A percentile compares a stretch with the other conserved stretches of the same genome.
Evolutionary conservation across 2,329 filamentous ascomycete species (phyloP).

Genomic region (Salinomyces thailandicus): DNA sequence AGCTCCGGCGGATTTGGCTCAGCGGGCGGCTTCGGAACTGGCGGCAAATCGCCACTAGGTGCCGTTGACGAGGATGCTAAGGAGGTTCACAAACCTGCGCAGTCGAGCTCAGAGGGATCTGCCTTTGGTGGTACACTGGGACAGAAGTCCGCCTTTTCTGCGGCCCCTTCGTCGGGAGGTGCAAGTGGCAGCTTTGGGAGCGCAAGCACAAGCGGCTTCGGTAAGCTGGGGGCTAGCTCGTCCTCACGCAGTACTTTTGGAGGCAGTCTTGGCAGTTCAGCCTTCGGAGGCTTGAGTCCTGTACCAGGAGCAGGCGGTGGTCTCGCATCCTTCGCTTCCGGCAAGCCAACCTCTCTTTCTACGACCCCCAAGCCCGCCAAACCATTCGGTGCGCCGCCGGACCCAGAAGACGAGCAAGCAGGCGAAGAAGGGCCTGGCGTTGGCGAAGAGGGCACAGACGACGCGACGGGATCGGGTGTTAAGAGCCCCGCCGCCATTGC

Average conservation of each 20-base stretch:
- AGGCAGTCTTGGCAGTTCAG: constrained; percentile 9
- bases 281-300: constrained; percentile 8
- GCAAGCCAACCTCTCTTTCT: constrained; percentile 36
- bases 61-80: constrained; percentile 12
- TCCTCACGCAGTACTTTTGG: constrained; percentile 14
- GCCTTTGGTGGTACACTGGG: constrained; percentile 32
- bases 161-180: constrained; percentile 13
- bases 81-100: constrained; percentile 16
- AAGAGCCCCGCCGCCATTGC: constrained; percentile 32
- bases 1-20: constrained; percentile 22
- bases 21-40: constrained; percentile 20
- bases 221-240: constrained; percentile 16
- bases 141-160: constrained; percentile 21
- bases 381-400: constrained; percentile 67
- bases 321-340: constrained; percentile 56
- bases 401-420: constrained; percentile 43
- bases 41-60: constrained; percentile 27
- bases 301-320: constrained; percentile 26
- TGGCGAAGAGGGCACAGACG: constrained; percentile 43
- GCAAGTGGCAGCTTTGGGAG: constrained; percentile 20
- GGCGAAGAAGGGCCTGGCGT: constrained; percentile 34
- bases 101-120: constrained; percentile 4
- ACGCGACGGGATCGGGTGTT: constrained; percentile 37
- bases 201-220: constrained; percentile 22
- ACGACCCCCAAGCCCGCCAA: constrained; percentile 47